Evolutionary conservation across 169 alveolate species (phyloP), one percentile per base, ranked within the genome.

Genomic region (Cryptosporidium ryanae): DNA sequence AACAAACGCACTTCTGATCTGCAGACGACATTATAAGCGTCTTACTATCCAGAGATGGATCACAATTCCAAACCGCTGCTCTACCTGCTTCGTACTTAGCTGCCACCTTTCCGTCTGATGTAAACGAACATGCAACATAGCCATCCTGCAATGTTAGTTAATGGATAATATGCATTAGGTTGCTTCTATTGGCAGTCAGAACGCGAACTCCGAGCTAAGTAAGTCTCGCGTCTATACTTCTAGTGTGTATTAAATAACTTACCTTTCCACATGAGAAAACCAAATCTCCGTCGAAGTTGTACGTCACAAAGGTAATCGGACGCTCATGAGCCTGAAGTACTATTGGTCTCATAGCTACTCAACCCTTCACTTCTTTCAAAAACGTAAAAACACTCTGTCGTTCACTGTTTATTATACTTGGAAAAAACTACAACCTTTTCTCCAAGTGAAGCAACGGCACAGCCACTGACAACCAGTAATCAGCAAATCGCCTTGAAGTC

Each of bases 211-310:
- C 25, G 23, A 17, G 8, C n/a, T 32, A 21, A 48, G 49, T 27
- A 46, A 32, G 8, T n/a, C n/a, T n/a, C n/a, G n/a, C 46, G 8
- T 10, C 1, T 6, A 38, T 10, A 38, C 8, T 38, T 4, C 8
- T 38, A 38, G 46, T 10, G 3, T 38, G 8, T 7, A 21, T 0
- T 32, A 15, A n/a, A 29, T 43, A 15, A 67, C 94, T 64, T 82
- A 95, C 97, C 96, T 94, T 95, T 54, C 97, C 97, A 84, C 96
- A 91, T 17, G 97, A 93, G 82, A 95, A 95, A 29, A 95, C 92
- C 64, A 95, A 91, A 52, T 95, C 97, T 25, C 97, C 97, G 82
- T 95, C 96, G 61, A 90, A 91, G 91, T 94, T 95, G 83, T 94
- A 92, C 43, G 92, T 92, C 46, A 95, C 97, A 82, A 94, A 95